Evolutionary conservation across 2,329 filamentous ascomycete genomes (phyloP), one percentile per base, ranked within the genome.

Genomic region (Dothideomycetes sp.): DNA sequence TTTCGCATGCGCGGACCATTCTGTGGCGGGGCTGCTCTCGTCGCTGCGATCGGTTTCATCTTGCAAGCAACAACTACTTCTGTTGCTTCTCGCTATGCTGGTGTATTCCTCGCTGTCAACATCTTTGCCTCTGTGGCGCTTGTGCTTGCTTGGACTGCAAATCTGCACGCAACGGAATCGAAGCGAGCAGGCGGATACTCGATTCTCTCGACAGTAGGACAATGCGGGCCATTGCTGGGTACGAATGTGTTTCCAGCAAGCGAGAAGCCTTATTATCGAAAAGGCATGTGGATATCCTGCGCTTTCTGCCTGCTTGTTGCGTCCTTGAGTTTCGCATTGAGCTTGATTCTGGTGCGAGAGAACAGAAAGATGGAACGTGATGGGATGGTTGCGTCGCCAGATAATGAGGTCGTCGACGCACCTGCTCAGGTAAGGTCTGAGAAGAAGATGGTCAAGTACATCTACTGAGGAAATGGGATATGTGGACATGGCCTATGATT

Each of bases 301-400:
- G 69, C 64, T 0, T 74, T 82, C 31, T 80, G 78, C 57, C 55
- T 81, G 5, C 60, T 81, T 32, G 77, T 76, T 0, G 72, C 66
- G 0, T 42, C 69, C 0, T 53, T 82, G 4, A 75, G 75, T 0
- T 47, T 78, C 0, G 39, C 60, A 1, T 53, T 81, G 31, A 66
- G 77, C 4, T 60, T 63, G 5, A 55, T 80, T 16, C 61, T 82
- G 15, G 64, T 64, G 11, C 69, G 65, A 57, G 73, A 82, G 59
- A 84, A 84, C 45, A 65, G 58, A 52, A 71, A 71, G 47, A 56
- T 82, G 3, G 77, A 77, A 36, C 53, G 57, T 45, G 65, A n/a
- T 9, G 33, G 33, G 9, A 11, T 35, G 14, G n/a, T 19, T 19
- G 14, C 14, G 9, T 16, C 33, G 11, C 33, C 33, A 17, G 33